These are phyloP conservation scores for Pseudevernia furfuracea DNA, from an alignment of 495 filamentous ascomycete species.

Conservation along the genomic window DNA sequence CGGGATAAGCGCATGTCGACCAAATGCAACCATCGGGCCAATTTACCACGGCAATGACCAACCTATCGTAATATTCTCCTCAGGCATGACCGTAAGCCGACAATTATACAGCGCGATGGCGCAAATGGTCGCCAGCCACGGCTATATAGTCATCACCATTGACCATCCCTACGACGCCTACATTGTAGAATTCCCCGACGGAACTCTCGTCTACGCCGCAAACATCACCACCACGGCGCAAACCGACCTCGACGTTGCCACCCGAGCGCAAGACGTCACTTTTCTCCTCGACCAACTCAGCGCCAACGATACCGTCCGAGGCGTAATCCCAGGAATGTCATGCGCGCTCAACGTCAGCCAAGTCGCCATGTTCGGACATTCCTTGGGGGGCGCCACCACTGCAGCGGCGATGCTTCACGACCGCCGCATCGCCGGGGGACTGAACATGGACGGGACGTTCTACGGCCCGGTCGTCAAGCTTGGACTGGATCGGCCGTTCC, in stretches of 20 bases:
- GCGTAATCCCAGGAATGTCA: not conserved
- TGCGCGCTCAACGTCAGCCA: not conserved
- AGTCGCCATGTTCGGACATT: not conserved
- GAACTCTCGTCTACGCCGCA: not conserved
- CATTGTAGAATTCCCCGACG: not conserved
- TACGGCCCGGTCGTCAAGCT: constrained; percentile 27
- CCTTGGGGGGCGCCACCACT: not conserved
- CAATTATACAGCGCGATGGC: not conserved
- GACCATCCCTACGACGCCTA: not conserved
- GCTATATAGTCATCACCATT: not conserved
- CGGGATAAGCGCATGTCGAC: not conserved
- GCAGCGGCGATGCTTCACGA: constrained; percentile 27
- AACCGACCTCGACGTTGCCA: not conserved
- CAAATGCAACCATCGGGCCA: not conserved
- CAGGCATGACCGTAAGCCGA: not conserved
- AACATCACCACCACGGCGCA: not conserved
- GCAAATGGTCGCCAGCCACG: not conserved
- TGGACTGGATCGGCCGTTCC: constrained; percentile 28
- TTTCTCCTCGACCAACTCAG: constrained; percentile 3
- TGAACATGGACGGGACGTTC: constrained; percentile 42
- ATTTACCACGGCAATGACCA: not conserved
- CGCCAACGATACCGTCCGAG: not conserved
- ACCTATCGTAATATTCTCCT: not conserved
- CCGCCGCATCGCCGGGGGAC: constrained; percentile 35
- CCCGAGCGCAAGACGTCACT: not conserved